Evolutionary conservation across 352 stramenopile species (phyloP), one percentile per base, ranked within the genome.

Genomic region (Phytophthora ramorum): DNA sequence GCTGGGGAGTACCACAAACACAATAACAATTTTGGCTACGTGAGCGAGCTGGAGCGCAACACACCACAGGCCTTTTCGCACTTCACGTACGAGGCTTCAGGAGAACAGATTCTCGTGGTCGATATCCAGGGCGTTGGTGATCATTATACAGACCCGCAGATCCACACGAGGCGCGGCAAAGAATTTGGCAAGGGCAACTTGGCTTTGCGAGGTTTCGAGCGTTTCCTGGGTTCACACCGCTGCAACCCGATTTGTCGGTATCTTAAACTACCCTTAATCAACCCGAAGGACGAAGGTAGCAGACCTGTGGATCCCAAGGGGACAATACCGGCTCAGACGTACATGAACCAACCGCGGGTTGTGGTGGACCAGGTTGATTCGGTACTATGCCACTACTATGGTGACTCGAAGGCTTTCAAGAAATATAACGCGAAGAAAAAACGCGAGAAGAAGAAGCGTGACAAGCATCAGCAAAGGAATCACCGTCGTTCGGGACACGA

Each of bases 91-190:
- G 95, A 98, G 63, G 88, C 87, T 0, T 97, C 90, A 0, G 73
- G 92, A n/a, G 89, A 93, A 46, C 78, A 91, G 53, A 92, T 97
- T 62, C 85, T 98, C 32, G 90, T 98, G n/a, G 93, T 97, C 6
- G 95, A 98, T 73, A 95, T 98, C 63, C 95, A 98, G 58, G 95
- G 95, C n/a, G 91, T 98, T 28, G 89, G 87, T 4, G 93, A 98
- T 79, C 80, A 98, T 8, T 98, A 97, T 73, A 98, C 95, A n/a
- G 95, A 98, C 71, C 95, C 95, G 9, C 95, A 98, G 73, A 96
- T 98, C 12, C 85, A 98, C 32, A 96, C 88, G 1, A 72, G 76
- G 19, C 71, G 76, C 7, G 83, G 83, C n/a, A 90, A 91, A 46
- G 83, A 93, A 43, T 95, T 95, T 71, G 87, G 87, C 44, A 95